Base-by-base conservation (phyloP, 2,329 filamentous ascomycete species). In the Cryphonectria japonica region DNA sequence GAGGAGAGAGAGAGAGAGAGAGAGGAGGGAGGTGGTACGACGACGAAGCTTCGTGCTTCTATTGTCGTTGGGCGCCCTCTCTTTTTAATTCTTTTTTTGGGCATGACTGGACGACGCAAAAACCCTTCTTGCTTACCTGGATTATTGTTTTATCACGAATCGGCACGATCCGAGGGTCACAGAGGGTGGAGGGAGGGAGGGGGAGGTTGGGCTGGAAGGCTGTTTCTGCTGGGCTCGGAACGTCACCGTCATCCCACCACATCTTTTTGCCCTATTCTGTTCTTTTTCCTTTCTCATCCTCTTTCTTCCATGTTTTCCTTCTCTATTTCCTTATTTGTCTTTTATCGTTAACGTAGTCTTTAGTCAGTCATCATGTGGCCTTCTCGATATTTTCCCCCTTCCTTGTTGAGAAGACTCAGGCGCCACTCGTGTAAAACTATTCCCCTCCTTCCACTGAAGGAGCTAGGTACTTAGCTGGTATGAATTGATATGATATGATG, bases 191-290 rank as follows among this genome's bases (percentile, higher is more conserved):
- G 7, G 46, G 46, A 50, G 22, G 46, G 46, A 50, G 46, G 26
- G 54, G 54, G 54, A 32, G 26, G 54, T 32, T 57, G 52, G 52
- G 54, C 54, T 59, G 29, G 54, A 59, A 32, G 54, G 54, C 54
- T 59, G 54, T 59, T 32, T 59, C 54, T 59, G 54, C 54, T 32
- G 54, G 54, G 54, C 54, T 57, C 26, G 54, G 54, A 57, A 34
- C 54, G 54, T 59, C 54, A 59, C 13, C 54, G 34, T 61, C 59
- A 61, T 61, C 59, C 46, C 46, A 50, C 46, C 34, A 39, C 16
- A 39, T 14, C 32, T 39, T 39, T 50, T n/a, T 50, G 16, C 19
- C 19, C 5, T 50, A 9, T n/a, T 6, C 22, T 11, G 7, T n/a
- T 50, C 22, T n/a, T 7, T 50, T n/a, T 50, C 19, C 19, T 5